Evolutionary conservation across 371 early-diverging fungal genomes (phyloP), one percentile per base, ranked within the genome.

Genomic region (Massospora cicadina): DNA sequence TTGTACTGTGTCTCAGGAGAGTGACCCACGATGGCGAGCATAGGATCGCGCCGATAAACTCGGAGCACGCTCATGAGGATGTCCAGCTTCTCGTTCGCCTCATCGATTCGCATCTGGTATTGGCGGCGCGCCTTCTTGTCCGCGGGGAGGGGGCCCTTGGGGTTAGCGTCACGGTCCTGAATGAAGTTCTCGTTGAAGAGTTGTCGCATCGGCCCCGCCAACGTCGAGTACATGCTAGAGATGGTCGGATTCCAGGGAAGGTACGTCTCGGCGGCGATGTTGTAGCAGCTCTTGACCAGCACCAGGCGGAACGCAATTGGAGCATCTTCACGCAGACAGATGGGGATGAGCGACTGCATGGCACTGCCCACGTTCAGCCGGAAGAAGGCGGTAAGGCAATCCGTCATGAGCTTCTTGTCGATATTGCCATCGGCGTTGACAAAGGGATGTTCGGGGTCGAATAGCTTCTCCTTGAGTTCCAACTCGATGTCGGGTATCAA

Each of bases 201-300:
- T 54, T 73, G 71, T 27, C 89, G 73, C n/a, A 90, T 69, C 1
- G 83, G 87, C 13, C 73, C 75, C 2, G 85, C 85, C 30, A 91
- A 57, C 27, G 81, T 76, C 2, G 82, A 77, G 67, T 86, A 85
- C 2, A 89, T 71, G 0, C 70, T 69, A 5, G 84, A 78, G 2
- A 87, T 75, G 0, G 81, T 74, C 7, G 89, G 88, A 65, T 87
- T 87, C 88, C 87, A 88, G 1, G 88, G 83, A 13, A 87, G 67
- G 43, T 74, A 70, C 33, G 77, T 77, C 68, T 89, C 87, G 0
- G 77, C 77, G 10, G 87, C 84, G 63, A 91, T 76, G 17, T 77
- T 77, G 62, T 81, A 81, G 67, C 87, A 88, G 13, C 83, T 83
- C 65, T 83, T 86, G 27, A 87, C 87, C 26, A 90, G 69, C 30